Base-by-base conservation (phyloP, 768 basidiomycete genomes). In the Tephrocybe sp. region DNA sequence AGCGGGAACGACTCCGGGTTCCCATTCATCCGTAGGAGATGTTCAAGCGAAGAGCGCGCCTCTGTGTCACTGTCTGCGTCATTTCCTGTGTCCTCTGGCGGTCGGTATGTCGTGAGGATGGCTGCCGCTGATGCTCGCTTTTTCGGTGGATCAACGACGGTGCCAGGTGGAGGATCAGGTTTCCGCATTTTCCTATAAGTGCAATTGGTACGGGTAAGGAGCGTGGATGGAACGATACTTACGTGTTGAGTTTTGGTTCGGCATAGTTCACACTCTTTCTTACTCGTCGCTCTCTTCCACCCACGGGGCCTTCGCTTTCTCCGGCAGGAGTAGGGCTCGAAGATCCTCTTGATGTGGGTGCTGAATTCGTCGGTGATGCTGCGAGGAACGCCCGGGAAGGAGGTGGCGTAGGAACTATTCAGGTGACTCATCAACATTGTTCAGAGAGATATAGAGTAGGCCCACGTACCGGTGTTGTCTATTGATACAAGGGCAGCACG, bases 181-280 rank as follows among this genome's bases (percentile, higher is more conserved):
- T 92, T 92, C 39, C 90, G 85, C 90, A 92, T 92, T 80, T 92
- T 92, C 40, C 89, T 91, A 61, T 26, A 39, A 31, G 14, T 19
- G n/a, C 30, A 6, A 40, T 38, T 36, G 20, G 45, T 39, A 39
- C 48, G 17, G 16, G 11, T 14, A 22, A 36, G n/a, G 10, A 22
- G 36, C 10, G 34, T 14, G 34, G 45, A 31, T 35, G 12, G 22
- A 39, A 26, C 35, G n/a, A 35, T 23, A 81, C 84, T 45, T 63
- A 89, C 89, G 89, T 92, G 65, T 92, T 92, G 19, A 93, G 76
- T 63, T 92, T 93, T 10, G 91, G 91, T 62, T 93, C 91, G 0
- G 90, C 74, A 57, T 93, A 92, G 64, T 92, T 92, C 41, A 93
- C 72, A 58, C 90, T 91, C 70, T 86, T 92, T 41, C 91, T 76